phyloP scores from a whole-genome alignment of 352 stramenopile species.

The Phytophthora tubulina region DNA sequence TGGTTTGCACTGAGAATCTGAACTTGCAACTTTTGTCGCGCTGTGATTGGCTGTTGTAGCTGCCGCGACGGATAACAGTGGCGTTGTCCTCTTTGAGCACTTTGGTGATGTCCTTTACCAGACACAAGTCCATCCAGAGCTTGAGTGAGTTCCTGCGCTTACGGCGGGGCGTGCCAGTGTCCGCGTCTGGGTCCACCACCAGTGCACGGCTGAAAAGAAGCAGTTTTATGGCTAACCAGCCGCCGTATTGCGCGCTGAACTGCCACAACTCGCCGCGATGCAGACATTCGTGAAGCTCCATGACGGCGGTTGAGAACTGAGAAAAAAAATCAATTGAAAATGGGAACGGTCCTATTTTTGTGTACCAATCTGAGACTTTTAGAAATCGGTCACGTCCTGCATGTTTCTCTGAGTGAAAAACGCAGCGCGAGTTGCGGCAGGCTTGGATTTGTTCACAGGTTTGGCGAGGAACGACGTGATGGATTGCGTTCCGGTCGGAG shows the following conservation, averaged over 20 bases:
- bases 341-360: slow-evolving; percentile 9
- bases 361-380: slow-evolving; percentile 14
- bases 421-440: slow-evolving; percentile 37
- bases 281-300: slow-evolving; percentile 49
- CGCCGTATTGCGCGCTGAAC: slow-evolving; percentile 63
- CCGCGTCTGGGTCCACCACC: slow-evolving; percentile 60
- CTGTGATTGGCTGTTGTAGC: slow-evolving; percentile 29
- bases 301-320: background rate
- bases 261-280: slow-evolving; percentile 54
- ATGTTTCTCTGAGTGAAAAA: slow-evolving; percentile 70
- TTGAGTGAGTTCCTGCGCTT: slow-evolving; percentile 58
- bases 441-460: slow-evolving; percentile 40
- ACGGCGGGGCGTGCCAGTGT: slow-evolving; percentile 46
- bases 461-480: slow-evolving; percentile 81
- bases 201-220: slow-evolving; percentile 59
- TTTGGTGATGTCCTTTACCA: slow-evolving; percentile 41
- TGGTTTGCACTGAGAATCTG: slow-evolving; percentile 52
- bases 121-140: slow-evolving; percentile 61
- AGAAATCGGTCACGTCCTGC: slow-evolving; percentile 79
- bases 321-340: slow-evolving; percentile 6
- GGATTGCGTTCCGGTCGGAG: slow-evolving; percentile 72
- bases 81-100: slow-evolving; percentile 46
- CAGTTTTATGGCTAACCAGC: slow-evolving; percentile 57
- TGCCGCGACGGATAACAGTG: slow-evolving; percentile 20
- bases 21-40: slow-evolving; percentile 23